Evolutionary conservation across 2,329 filamentous ascomycete species (phyloP).

Genomic region (Nothomitra cinnamomea): DNA sequence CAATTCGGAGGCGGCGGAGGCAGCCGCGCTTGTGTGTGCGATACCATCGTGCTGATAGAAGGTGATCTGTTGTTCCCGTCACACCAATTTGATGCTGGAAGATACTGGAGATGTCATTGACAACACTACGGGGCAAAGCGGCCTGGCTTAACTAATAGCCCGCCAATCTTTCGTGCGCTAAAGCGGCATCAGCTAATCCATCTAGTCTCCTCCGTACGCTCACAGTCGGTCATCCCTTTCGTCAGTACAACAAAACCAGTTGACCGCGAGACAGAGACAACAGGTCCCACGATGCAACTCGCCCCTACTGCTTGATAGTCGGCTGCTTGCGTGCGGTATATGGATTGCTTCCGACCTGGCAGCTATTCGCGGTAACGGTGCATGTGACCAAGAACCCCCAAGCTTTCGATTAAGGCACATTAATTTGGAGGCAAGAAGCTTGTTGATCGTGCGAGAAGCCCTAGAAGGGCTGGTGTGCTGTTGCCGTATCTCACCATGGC

Average conservation of each 20-base stretch:
- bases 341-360: background rate
- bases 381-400: background rate
- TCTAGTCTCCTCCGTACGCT: too few relatives aligned
- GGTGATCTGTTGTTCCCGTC: too few relatives aligned
- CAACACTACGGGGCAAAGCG: too few relatives aligned
- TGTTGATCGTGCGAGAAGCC: background rate
- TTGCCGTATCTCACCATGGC: constrained; percentile 31
- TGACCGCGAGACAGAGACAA: background rate
- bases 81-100: too few relatives aligned
- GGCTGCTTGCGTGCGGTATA: background rate
- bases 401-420: background rate
- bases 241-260: background rate
- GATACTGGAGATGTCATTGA: too few relatives aligned
- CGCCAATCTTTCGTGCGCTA: too few relatives aligned
- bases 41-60: background rate
- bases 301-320: background rate
- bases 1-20: constrained; percentile 40
- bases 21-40: constrained; percentile 16
- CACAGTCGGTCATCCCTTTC: too few relatives aligned
- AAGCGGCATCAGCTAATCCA: too few relatives aligned
- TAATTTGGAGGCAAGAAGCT: background rate
- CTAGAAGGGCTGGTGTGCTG: background rate
- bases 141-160: too few relatives aligned
- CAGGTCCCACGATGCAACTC: too few relatives aligned
- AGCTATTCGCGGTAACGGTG: background rate